Conservation (phyloP, 2,329 filamentous ascomycete genomes). For the Acephala macrosclerotiorum region DNA sequence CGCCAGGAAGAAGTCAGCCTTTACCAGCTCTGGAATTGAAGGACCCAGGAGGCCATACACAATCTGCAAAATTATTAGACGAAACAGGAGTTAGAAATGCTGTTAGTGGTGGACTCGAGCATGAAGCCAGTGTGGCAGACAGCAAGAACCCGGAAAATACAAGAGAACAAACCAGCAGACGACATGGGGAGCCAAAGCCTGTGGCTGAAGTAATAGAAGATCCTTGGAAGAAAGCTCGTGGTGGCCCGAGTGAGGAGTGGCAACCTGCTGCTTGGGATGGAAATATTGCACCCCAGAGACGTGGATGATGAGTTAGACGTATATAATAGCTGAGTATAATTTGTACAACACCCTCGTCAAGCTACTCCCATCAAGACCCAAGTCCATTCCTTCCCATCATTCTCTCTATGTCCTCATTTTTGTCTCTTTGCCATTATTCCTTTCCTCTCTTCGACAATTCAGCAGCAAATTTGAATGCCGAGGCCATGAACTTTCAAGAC, state of each 20-base stretch:
- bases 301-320: constrained; percentile 10
- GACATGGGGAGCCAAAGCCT: background rate
- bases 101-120: background rate
- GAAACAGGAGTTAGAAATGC: background rate
- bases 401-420: background rate
- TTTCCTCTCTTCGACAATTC: background rate
- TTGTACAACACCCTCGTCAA: background rate
- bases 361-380: background rate
- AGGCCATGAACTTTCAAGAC: background rate
- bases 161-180: constrained; percentile 16
- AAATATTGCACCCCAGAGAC: constrained; percentile 18
- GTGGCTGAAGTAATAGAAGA: constrained; percentile 42
- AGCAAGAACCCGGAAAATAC: constrained; percentile 5
- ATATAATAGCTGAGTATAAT: background rate
- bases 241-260: constrained; percentile 61
- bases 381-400: background rate
- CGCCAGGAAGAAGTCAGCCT: constrained; percentile 44
- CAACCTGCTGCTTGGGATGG: constrained; percentile 63
- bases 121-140: constrained; percentile 4
- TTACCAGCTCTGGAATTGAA: constrained; percentile 40
- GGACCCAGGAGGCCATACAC: constrained; percentile 22
- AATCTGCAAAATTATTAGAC: constrained; percentile 2
- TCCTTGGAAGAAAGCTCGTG: constrained; percentile 65
- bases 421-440: no score
- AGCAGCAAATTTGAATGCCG: background rate